phyloP scores from a whole-genome alignment of 352 stramenopile genomes.

The Phytophthora cryptogea region DNA sequence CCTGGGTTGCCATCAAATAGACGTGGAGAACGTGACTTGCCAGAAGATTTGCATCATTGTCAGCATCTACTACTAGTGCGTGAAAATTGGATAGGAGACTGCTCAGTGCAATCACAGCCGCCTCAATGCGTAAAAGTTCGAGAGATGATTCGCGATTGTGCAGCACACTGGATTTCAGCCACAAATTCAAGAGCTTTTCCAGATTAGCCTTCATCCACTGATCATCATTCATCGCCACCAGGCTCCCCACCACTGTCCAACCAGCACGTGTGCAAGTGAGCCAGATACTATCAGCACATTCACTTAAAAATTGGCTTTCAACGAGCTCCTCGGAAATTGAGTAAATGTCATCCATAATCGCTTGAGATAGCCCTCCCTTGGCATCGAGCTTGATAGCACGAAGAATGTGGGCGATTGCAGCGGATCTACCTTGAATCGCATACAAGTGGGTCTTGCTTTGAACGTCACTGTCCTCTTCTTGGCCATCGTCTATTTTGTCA shows the following conservation, averaged over 20 bases:
- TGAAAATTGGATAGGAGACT: constrained; percentile 59
- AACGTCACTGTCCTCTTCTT: constrained; percentile 42
- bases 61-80: constrained; percentile 28
- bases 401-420: constrained; percentile 71
- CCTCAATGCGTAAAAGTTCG: constrained; percentile 85
- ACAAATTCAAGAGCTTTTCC: constrained; percentile 68
- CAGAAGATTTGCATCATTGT: constrained; percentile 60
- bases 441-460: constrained; percentile 77
- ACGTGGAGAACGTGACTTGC: constrained; percentile 73
- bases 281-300: constrained; percentile 83
- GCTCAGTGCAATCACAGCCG: constrained; percentile 66
- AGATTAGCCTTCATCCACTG: constrained; percentile 62
- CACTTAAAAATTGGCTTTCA: constrained; percentile 78
- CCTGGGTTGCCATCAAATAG: constrained; percentile 61
- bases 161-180: constrained; percentile 76
- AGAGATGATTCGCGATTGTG: constrained; percentile 83
- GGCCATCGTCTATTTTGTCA: constrained; percentile 24
- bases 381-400: constrained; percentile 49
- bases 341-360: constrained; percentile 65
- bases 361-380: constrained; percentile 55
- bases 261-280: constrained; percentile 85
- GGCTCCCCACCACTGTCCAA: constrained; percentile 76
- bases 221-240: constrained; percentile 68
- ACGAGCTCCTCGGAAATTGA: constrained; percentile 72
- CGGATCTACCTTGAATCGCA: constrained; percentile 71